A percentile compares a stretch with the other conserved stretches of the same genome.
phyloP scores from a whole-genome alignment of 129 eudicot species.

The Lactuca sativa region DNA sequence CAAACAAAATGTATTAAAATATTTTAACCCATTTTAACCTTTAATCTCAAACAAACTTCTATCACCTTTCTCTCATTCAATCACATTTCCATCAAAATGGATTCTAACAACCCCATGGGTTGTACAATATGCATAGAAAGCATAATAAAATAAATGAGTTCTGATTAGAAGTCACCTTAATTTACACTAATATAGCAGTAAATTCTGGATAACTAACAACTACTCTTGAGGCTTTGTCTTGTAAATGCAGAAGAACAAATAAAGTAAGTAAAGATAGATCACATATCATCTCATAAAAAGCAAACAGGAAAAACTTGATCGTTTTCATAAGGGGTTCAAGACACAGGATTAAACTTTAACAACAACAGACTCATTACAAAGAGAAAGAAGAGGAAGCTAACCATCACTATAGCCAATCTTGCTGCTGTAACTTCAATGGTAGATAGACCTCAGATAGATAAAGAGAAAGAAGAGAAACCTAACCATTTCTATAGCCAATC shows the following conservation, averaged over 20 bases:
- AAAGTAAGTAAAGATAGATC: not conserved
- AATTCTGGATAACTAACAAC: not conserved
- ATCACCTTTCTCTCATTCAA: too few relatives aligned
- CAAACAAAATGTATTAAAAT: too few relatives aligned
- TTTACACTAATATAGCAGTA: slow-evolving; percentile 10
- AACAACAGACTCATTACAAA: slow-evolving; percentile 1
- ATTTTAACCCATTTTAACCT: too few relatives aligned
- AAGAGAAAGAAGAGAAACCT: not conserved
- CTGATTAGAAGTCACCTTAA: slow-evolving; percentile 7
- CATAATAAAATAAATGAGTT: not conserved
- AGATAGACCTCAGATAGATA: slow-evolving; percentile 85
- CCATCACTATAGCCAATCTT: slow-evolving; percentile 81
- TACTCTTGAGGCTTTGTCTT: slow-evolving; percentile 1
- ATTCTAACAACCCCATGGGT: too few relatives aligned
- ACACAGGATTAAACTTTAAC: not conserved
- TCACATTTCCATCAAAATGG: too few relatives aligned
- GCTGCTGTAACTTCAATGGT: slow-evolving; percentile 88
- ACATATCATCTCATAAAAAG: slow-evolving; percentile 13
- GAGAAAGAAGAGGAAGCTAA: slow-evolving; percentile 7
- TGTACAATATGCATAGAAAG: too few relatives aligned
- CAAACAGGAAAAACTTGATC: not conserved
- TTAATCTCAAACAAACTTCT: too few relatives aligned
- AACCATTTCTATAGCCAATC: slow-evolving; percentile 79
- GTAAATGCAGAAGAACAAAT: not conserved
- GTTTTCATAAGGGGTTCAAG: slow-evolving; percentile 5